phyloP scores from a whole-genome alignment of 2,329 filamentous ascomycete genomes.

The Bisporella sp. region DNA sequence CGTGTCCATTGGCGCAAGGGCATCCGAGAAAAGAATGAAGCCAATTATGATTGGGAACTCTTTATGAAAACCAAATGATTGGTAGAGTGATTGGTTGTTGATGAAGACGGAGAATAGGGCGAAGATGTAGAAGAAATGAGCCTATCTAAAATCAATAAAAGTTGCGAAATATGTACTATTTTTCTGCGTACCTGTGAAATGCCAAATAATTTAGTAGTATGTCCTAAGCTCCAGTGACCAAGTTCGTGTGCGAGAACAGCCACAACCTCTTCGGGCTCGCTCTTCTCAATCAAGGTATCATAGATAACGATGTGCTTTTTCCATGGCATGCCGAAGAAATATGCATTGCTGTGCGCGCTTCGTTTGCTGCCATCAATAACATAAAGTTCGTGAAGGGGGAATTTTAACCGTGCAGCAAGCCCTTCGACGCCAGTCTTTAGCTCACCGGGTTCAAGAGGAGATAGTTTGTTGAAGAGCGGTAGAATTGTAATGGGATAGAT shows the following conservation, averaged over 20 bases:
- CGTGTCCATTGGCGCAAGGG: conserved; percentile 91
- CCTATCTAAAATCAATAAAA: conserved; percentile 41
- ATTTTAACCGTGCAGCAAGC: conserved; percentile 76
- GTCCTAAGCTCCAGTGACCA: conserved; percentile 92
- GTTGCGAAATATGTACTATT: background rate
- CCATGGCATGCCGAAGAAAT: conserved; percentile 97
- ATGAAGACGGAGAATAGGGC: conserved; percentile 95
- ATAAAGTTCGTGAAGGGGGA: conserved; percentile 86
- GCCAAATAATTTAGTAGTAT: conserved; percentile 84
- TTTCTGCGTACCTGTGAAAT: conserved; percentile 63
- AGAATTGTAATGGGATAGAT: conserved; percentile 93
- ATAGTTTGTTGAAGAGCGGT: conserved; percentile 96
- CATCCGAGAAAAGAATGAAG: conserved; percentile 95
- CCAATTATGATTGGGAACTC: conserved; percentile 91
- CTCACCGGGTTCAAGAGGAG: conserved; percentile 77
- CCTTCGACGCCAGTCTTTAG: conserved; percentile 85
- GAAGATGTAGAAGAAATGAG: conserved; percentile 95
- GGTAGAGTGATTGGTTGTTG: conserved; percentile 87
- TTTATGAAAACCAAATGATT: conserved; percentile 79
- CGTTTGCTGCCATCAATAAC: conserved; percentile 92
- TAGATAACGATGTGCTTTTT: conserved; percentile 99
- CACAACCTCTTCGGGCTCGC: conserved; percentile 82
- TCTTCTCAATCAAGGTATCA: conserved; percentile 95
- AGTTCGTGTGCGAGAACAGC: conserved; percentile 93
- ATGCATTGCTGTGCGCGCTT: conserved; percentile 83